phyloP scores from a whole-genome alignment of 2,329 filamentous ascomycete genomes.

The Colletotrichum sp. region DNA sequence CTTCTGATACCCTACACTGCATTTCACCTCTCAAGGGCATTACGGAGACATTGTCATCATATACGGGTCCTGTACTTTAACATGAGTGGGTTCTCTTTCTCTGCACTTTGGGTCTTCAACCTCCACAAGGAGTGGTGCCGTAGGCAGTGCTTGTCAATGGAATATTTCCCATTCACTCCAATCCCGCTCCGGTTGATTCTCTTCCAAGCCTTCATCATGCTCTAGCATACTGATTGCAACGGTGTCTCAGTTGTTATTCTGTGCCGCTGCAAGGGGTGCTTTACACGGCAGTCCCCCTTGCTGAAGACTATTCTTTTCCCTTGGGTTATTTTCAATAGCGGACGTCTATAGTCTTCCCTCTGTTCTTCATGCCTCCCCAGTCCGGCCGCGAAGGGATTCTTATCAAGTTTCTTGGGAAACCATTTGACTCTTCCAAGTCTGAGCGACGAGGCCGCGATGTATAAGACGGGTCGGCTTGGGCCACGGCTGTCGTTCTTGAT shows the following conservation, averaged over 20 bases:
- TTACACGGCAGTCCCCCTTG: not conserved
- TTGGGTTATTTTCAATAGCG: not conserved
- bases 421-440: not conserved
- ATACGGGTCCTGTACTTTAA: slow-evolving; percentile 6
- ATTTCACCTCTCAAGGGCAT: slow-evolving; percentile 15
- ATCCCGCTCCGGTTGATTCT: not conserved
- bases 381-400: not conserved
- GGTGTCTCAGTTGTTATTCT: not conserved
- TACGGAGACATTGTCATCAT: slow-evolving; percentile 4
- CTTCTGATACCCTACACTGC: slow-evolving; percentile 23
- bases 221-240: not conserved
- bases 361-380: not conserved
- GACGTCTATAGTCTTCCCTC: not conserved
- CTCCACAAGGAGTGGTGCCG: not conserved
- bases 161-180: not conserved
- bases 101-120: not conserved
- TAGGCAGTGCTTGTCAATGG: not conserved
- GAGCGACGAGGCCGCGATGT: not conserved
- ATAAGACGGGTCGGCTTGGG: not conserved
- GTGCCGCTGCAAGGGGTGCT: not conserved
- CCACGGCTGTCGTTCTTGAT: not conserved
- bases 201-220: not conserved
- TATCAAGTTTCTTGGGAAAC: not conserved
- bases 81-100: not conserved
- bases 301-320: not conserved